Conservation (phyloP, 495 filamentous ascomycete genomes). For the Penicillium lagena region DNA sequence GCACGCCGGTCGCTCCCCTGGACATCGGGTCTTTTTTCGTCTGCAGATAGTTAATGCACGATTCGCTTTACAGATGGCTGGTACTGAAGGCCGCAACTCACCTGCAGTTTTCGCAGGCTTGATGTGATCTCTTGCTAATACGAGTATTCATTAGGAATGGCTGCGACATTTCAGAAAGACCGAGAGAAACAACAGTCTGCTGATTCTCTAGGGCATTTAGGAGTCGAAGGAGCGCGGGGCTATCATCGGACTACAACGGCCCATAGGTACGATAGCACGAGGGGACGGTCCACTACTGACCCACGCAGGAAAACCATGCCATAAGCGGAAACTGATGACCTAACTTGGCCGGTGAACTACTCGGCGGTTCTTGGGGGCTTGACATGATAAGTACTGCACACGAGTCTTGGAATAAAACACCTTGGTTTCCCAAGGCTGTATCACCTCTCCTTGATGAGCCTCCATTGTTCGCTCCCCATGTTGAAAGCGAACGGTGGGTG, state of each 20-base stretch:
- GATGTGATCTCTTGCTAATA: constrained; percentile 18
- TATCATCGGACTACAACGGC: constrained; percentile 7
- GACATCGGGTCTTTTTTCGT: constrained; percentile 41
- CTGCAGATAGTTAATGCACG: constrained; percentile 5
- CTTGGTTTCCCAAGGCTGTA: not conserved
- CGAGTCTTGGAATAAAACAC: not conserved
- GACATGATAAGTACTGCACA: not conserved
- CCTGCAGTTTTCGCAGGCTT: constrained; percentile 39
- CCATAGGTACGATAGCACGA: constrained; percentile 1
- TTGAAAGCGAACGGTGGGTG: too few species aligned
- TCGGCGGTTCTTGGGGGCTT: not conserved
- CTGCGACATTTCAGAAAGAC: not conserved
- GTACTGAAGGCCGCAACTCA: constrained; percentile 7
- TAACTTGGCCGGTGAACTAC: not conserved
- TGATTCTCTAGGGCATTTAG: not conserved
- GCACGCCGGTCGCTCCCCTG: constrained; percentile 36
- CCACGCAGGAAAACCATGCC: constrained; percentile 2
- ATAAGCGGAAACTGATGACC: constrained; percentile 1
- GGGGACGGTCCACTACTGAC: constrained; percentile 1
- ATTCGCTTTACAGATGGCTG: too few species aligned
- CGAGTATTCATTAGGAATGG: constrained; percentile 7
- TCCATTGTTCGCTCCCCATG: too few species aligned
- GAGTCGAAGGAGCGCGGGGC: constrained; percentile 7
- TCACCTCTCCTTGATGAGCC: constrained; percentile 24
- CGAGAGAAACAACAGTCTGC: not conserved